These are phyloP conservation scores for Vaccinium myrtillus DNA, from an alignment of 148 eudicot species.

Conservation along the genomic window DNA sequence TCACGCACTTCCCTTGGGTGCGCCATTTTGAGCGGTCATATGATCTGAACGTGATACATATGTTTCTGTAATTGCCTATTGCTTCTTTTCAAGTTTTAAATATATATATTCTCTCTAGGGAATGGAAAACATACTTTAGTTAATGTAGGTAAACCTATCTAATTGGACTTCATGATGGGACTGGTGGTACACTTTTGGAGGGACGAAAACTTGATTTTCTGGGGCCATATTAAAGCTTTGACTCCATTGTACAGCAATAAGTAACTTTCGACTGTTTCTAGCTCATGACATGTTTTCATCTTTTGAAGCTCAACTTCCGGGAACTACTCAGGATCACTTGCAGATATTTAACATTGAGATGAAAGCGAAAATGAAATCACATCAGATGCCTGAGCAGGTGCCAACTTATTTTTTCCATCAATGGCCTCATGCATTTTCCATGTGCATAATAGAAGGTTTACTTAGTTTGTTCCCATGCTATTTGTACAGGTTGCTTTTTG, in stretches of 20 bases:
- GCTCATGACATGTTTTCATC: slow-evolving; percentile 17
- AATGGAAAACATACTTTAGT: neutral
- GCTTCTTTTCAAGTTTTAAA: neutral
- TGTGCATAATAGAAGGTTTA: neutral
- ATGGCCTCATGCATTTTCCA: neutral
- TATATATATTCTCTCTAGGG: neutral
- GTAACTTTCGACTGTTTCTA: neutral
- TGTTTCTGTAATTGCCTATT: neutral
- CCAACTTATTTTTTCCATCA: neutral
- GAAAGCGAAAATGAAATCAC: slow-evolving; percentile 81
- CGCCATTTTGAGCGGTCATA: neutral
- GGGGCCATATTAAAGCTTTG: neutral
- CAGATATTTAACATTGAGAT: slow-evolving; percentile 88
- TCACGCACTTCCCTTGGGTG: neutral
- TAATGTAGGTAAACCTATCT: neutral
- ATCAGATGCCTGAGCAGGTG: slow-evolving; percentile 98
- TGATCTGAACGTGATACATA: neutral
- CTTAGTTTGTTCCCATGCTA: slow-evolving; percentile 1
- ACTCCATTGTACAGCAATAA: neutral
- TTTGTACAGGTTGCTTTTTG: slow-evolving; percentile 80
- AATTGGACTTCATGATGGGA: neutral
- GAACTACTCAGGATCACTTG: slow-evolving; percentile 88
- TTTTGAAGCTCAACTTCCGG: slow-evolving; percentile 79
- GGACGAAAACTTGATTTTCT: neutral
- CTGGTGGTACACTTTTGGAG: neutral